A percentile compares a stretch with the other conserved stretches of the same genome.
phyloP scores from a whole-genome alignment of 2,329 filamentous ascomycete species.

The Chalaropsis ovoidea region DNA sequence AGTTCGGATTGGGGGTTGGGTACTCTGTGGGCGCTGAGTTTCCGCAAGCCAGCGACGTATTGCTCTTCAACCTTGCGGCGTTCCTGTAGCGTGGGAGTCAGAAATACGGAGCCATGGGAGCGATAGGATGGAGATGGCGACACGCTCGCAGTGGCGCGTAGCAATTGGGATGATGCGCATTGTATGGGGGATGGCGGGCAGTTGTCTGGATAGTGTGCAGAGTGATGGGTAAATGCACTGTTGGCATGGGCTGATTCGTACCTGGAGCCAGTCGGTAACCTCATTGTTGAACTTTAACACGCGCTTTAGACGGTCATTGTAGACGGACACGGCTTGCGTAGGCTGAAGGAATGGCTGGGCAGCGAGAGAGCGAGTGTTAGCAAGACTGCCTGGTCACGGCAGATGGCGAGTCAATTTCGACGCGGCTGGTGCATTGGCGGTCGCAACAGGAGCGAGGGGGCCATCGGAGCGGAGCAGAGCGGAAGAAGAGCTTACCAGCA shows the following conservation, averaged over 20 bases:
- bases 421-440: neutral
- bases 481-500: conserved; percentile 64
- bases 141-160: neutral
- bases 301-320: conserved; percentile 79
- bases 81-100: conserved; percentile 49
- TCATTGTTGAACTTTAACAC: conserved; percentile 79
- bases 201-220: neutral
- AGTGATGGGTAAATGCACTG: too few species aligned
- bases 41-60: conserved; percentile 73
- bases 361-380: conserved; percentile 14
- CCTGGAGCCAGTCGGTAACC: conserved; percentile 94
- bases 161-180: neutral
- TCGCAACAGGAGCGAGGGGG: neutral
- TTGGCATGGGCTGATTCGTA: conserved; percentile 37
- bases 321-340: conserved; percentile 64
- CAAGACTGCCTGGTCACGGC: neutral
- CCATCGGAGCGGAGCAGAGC: neutral
- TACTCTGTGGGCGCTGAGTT: conserved; percentile 63
- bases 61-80: conserved; percentile 82
- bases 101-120: neutral
- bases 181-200: neutral
- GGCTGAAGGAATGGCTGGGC: conserved; percentile 69
- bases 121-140: too few species aligned
- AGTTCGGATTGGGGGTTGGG: conserved; percentile 70
- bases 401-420: neutral